Base-by-base conservation (phyloP, 2,329 filamentous ascomycete species). In the Cryphonectria radicalis region DNA sequence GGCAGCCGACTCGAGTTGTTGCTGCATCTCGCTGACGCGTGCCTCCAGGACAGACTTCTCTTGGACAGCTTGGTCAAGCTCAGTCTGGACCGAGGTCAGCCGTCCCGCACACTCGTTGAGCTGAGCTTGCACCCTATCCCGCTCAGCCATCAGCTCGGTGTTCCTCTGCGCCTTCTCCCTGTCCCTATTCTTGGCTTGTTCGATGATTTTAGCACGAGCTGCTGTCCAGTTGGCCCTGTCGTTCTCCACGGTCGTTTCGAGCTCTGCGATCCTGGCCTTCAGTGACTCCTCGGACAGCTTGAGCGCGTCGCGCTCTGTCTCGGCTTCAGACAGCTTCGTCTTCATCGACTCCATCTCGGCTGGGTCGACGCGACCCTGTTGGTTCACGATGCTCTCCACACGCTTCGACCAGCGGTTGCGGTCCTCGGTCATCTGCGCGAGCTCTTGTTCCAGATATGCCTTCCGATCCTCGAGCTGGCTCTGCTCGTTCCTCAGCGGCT, bases 361-460 rank as follows among this genome's bases (percentile, higher is more conserved):
- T 60, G 96, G 95, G 78, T 99, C 96, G 67, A 97, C 93, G 70
- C 95, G 93, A 76, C 97, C 95, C 78, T 98, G 98, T 79, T 97
- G 98, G 75, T 94, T 94, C 66, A 99, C 88, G 73, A 99, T 98
- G 76, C 97, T 93, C 79, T 98, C 94, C 1, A 94, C 97, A 35
- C 96, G 92, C 84, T 98, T 95, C 81, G 97, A 94, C 93, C 95
- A 98, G 71, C 93, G 90, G 79, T 98, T 95, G 22, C 96, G 91
- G 78, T 98, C 95, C 77, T 96, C 92, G 75, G 97, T 92, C 13
- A 98, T 87, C 74, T 98, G 88, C 77, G 93, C 93, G 78, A 98
- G 89, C 79, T 98, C 95, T 17, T 94, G 94, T 75, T 97, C 92
- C 77, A 95, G 92, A 75, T 92, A 93, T 73, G 92, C 89, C 74